Percentiles rank a stretch among this genome's conserved stretches.
Conservation (phyloP, 164 flowering plant genomes). For the Echeveria elegans region DNA sequence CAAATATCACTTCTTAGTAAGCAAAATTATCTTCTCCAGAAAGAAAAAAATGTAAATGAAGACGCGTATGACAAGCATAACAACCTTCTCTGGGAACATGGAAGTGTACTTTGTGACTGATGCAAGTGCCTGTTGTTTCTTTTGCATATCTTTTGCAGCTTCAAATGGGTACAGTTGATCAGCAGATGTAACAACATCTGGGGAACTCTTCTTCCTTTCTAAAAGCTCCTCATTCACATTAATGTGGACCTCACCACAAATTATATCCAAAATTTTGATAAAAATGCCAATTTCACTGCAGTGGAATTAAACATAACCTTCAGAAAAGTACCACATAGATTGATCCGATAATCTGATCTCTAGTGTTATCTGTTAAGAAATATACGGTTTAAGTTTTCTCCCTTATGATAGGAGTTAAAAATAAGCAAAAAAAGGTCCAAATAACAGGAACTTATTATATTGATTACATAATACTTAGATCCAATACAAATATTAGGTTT, state of each 20-base stretch:
- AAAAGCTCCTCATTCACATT: slow-evolving; percentile 58
- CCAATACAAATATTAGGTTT: too few relatives aligned
- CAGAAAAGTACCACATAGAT: not conserved
- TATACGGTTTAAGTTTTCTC: too few relatives aligned
- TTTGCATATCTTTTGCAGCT: slow-evolving; percentile 22
- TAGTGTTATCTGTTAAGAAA: not conserved
- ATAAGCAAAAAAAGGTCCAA: not conserved
- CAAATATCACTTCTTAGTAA: not conserved
- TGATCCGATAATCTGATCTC: not conserved
- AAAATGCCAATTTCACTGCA: slow-evolving; percentile 71
- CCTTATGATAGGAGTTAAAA: too few relatives aligned
- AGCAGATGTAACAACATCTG: slow-evolving; percentile 24
- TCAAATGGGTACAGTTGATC: slow-evolving; percentile 18
- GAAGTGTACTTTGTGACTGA: slow-evolving; percentile 41
- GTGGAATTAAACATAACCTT: slow-evolving; percentile 12
- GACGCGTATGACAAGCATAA: not conserved
- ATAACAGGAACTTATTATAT: not conserved
- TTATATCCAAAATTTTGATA: slow-evolving; percentile 57
- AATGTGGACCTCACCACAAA: slow-evolving; percentile 57
- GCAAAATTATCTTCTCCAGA: not conserved
- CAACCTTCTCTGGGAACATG: slow-evolving; percentile 78
- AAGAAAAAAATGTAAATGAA: not conserved
- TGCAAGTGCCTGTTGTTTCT: slow-evolving; percentile 28
- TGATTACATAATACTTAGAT: too few relatives aligned
- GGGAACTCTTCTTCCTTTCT: slow-evolving; percentile 30